phyloP scores from a whole-genome alignment of 2,329 filamentous ascomycete species.

The Paecilomyces formosus region DNA sequence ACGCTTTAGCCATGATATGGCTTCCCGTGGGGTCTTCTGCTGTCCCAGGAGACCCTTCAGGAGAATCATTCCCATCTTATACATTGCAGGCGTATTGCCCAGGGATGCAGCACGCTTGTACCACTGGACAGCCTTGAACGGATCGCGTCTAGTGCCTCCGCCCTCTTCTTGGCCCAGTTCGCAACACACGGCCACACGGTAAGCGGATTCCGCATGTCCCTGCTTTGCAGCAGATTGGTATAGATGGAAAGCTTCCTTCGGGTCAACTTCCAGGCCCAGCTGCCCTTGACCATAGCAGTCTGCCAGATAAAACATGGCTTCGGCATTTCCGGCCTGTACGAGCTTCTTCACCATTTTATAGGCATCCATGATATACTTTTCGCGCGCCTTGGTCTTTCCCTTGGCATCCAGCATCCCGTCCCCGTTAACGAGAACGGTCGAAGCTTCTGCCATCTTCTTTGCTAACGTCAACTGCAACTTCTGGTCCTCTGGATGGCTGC shows the following conservation, averaged over 20 bases:
- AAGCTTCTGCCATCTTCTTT: slow-evolving; percentile 79
- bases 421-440: slow-evolving; percentile 69
- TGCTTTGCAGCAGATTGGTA: slow-evolving; percentile 92
- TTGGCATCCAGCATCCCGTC: slow-evolving; percentile 63
- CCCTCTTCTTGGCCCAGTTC: slow-evolving; percentile 93
- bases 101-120: slow-evolving; percentile 88
- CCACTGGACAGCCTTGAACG: slow-evolving; percentile 94
- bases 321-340: slow-evolving; percentile 61
- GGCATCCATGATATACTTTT: slow-evolving; percentile 77
- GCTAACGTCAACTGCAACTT: slow-evolving; percentile 65
- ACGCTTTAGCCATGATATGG: slow-evolving; percentile 84
- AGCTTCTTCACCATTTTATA: slow-evolving; percentile 91
- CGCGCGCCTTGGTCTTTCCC: slow-evolving; percentile 57
- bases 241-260: slow-evolving; percentile 85
- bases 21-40: slow-evolving; percentile 71
- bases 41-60: slow-evolving; percentile 93
- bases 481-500: slow-evolving; percentile 65
- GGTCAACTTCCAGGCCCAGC: slow-evolving; percentile 71
- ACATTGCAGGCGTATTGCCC: slow-evolving; percentile 91
- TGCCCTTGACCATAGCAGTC: slow-evolving; percentile 79
- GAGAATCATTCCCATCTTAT: slow-evolving; percentile 94
- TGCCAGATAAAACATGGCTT: slow-evolving; percentile 90
- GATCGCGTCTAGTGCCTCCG: slow-evolving; percentile 84
- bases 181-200: slow-evolving; percentile 92
- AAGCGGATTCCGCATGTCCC: slow-evolving; percentile 79